A percentile compares a stretch with the other conserved stretches of the same genome.
phyloP scores from a whole-genome alignment of 2,329 filamentous ascomycete species.

The Fusarium bactridioides region DNA sequence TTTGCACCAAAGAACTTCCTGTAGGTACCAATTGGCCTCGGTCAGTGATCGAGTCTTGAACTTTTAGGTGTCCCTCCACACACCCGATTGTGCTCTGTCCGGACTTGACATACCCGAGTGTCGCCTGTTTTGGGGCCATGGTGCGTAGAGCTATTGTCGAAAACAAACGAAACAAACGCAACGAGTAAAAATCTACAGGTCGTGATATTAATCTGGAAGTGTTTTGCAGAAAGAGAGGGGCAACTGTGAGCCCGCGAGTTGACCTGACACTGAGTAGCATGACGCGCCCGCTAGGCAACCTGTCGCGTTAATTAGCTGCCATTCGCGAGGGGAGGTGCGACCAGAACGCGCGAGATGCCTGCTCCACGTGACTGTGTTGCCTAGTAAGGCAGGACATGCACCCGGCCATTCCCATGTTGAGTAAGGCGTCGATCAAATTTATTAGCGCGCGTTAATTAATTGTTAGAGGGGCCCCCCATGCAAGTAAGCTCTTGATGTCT shows the following conservation, averaged over 20 bases:
- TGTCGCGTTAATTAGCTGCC: slow-evolving; percentile 49
- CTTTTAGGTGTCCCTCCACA: slow-evolving; percentile 36
- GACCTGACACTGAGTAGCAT: slow-evolving; percentile 40
- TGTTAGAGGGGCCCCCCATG: slow-evolving; percentile 9
- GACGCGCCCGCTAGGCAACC: slow-evolving; percentile 51
- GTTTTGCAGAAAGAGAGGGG: slow-evolving; percentile 24
- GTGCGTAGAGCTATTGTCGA: slow-evolving; percentile 23
- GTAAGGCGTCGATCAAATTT: slow-evolving; percentile 10
- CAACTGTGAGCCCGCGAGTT: slow-evolving; percentile 29
- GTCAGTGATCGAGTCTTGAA: slow-evolving; percentile 15
- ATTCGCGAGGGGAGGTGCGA: slow-evolving; percentile 30
- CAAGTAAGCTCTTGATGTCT: slow-evolving; percentile 10
- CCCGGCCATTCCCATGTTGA: not conserved
- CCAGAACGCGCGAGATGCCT: slow-evolving; percentile 32
- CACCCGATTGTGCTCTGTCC: slow-evolving; percentile 78
- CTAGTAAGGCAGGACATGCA: not conserved
- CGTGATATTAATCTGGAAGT: slow-evolving; percentile 10
- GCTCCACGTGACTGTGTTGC: slow-evolving; percentile 37
- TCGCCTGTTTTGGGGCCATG: slow-evolving; percentile 76
- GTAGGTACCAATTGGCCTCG: not conserved
- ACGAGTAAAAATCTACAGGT: not conserved
- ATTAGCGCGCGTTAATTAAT: slow-evolving; percentile 2
- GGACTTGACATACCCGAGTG: slow-evolving; percentile 84
- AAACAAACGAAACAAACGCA: slow-evolving; percentile 6
- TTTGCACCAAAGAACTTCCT: slow-evolving; percentile 86